Conservation (phyloP, 306 rosid species). For the Sophora flavescens region DNA sequence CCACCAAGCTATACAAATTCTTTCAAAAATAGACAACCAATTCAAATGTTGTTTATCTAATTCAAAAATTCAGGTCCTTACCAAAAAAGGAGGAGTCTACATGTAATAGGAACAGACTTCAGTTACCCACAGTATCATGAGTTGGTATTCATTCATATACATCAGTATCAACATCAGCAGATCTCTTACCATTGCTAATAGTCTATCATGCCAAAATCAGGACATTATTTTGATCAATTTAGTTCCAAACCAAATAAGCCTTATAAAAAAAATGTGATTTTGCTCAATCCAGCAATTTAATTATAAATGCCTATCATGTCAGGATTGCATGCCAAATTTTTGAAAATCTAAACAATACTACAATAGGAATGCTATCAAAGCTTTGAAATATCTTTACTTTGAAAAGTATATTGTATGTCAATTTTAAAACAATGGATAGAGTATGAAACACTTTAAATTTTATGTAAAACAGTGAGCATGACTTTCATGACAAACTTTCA, state of each 20-base stretch:
- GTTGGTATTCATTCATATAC: neutral
- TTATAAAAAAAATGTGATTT: neutral
- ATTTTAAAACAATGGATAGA: conserved; percentile 6
- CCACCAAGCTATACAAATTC: conserved; percentile 2
- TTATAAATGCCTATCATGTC: neutral
- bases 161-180: conserved; percentile 9
- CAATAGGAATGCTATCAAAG: neutral
- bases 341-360: conserved; percentile 1
- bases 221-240: conserved; percentile 8
- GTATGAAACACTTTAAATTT: conserved; percentile 22
- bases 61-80: conserved; percentile 8
- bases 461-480: conserved; percentile 10
- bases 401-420: neutral
- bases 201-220: neutral
- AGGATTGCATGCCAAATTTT: conserved; percentile 7
- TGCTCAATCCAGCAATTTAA: neutral
- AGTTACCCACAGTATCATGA: conserved; percentile 22
- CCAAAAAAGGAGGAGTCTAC: neutral
- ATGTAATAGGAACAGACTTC: conserved; percentile 3
- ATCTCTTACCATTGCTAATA: neutral
- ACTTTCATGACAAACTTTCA: neutral
- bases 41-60: neutral
- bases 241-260: neutral
- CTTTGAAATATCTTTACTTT: neutral
- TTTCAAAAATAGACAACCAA: neutral